phyloP scores from a whole-genome alignment of 306 rosid genomes.

The Cucurbita argyrosperma region DNA sequence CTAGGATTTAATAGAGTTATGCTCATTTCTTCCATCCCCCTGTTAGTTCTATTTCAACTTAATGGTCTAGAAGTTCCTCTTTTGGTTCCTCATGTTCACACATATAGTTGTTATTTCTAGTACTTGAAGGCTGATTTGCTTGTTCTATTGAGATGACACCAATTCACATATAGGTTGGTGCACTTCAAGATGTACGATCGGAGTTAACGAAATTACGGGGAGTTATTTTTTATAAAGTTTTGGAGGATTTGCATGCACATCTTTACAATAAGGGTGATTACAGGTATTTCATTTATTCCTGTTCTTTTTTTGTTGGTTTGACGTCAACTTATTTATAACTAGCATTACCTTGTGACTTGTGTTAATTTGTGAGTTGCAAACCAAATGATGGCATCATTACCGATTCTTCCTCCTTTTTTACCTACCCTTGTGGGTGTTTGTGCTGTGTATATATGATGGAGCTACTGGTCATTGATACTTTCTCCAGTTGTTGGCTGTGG shows the following conservation, averaged over 20 bases:
- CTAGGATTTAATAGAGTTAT: not conserved
- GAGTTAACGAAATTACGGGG: constrained; percentile 88
- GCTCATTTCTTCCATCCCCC: not conserved
- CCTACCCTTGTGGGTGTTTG: not conserved
- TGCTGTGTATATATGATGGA: not conserved
- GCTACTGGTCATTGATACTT: not conserved
- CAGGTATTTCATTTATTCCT: constrained; percentile 41
- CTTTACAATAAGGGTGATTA: constrained; percentile 92
- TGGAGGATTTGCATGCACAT: constrained; percentile 94
- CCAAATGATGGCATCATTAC: not conserved
- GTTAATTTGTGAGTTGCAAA: not conserved
- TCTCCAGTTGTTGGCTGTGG: not conserved
- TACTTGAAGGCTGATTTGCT: constrained; percentile 5
- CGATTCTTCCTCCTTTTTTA: not conserved
- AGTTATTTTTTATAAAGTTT: constrained; percentile 68
- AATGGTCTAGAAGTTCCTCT: not conserved
- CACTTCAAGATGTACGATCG: constrained; percentile 96
- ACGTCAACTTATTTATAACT: not conserved
- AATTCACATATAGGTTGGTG: constrained; percentile 66
- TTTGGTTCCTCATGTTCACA: not conserved
- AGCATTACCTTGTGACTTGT: not conserved
- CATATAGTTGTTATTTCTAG: not conserved
- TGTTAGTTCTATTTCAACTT: not conserved
- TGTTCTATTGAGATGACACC: constrained; percentile 9
- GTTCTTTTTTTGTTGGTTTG: not conserved